Evolutionary conservation across 345 rosid species (phyloP).

Genomic region (Alliaria petiolata): DNA sequence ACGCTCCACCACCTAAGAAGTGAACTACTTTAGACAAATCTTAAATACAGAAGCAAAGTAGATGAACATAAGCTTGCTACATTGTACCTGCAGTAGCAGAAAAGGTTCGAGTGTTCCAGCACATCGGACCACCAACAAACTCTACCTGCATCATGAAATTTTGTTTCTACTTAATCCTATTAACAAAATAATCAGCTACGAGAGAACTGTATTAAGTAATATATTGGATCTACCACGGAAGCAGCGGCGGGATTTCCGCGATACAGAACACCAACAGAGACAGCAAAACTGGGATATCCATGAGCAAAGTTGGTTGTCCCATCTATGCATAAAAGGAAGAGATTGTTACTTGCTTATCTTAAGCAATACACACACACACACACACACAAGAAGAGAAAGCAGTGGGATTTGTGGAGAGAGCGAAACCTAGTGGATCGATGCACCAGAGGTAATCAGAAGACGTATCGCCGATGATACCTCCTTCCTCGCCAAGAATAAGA

Average conservation of each 20-base stretch:
- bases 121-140: conserved; percentile 98
- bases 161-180: background rate
- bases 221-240: conserved; percentile 57
- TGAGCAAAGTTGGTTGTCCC: conserved; percentile 98
- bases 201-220: background rate
- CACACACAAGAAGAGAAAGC: background rate
- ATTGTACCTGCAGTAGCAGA: conserved; percentile 82
- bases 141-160: conserved; percentile 54
- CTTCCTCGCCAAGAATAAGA: conserved; percentile 96
- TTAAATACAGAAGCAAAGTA: background rate
- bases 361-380: background rate
- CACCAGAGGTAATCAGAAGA: conserved; percentile 96
- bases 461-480: conserved; percentile 78
- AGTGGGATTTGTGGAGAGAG: conserved; percentile 4
- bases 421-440: conserved; percentile 89
- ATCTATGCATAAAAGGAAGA: conserved; percentile 38
- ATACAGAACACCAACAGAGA: conserved; percentile 86
- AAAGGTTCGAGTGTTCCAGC: conserved; percentile 85
- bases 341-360: background rate
- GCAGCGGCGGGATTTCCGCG: conserved; percentile 86
- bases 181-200: background rate
- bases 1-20: conserved; percentile 84
- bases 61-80: background rate
- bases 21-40: conserved; percentile 15
- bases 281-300: conserved; percentile 96